phyloP scores from a whole-genome alignment of 164 flowering plant genomes.

The Berberis thunbergii region DNA sequence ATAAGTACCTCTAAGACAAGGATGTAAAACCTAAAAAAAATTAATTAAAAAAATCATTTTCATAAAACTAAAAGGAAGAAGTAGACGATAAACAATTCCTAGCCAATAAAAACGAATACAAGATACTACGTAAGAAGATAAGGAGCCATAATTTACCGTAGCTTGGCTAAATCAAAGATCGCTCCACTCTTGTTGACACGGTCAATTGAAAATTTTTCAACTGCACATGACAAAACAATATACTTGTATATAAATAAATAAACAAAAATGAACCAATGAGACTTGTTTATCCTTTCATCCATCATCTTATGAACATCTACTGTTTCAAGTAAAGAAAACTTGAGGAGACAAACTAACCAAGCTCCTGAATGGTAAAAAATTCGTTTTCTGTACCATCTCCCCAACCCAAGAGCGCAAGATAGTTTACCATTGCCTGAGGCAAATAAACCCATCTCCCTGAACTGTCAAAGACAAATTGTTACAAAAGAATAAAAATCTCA shows the following conservation, averaged over 20 bases:
- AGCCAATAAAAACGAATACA: neutral
- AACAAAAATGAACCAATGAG: neutral
- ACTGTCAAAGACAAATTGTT: conserved; percentile 32
- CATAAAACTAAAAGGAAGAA: neutral
- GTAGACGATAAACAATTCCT: neutral
- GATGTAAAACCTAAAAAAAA: no score
- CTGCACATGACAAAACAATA: conserved; percentile 35
- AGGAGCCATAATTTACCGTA: conserved; percentile 41
- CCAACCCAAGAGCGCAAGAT: conserved; percentile 97
- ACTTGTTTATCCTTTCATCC: neutral
- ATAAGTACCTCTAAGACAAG: no score
- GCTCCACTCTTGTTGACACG: conserved; percentile 98
- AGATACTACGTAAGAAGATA: neutral
- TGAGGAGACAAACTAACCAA: conserved; percentile 47
- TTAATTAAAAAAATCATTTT: no score
- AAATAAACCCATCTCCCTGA: conserved; percentile 92
- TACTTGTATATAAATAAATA: neutral
- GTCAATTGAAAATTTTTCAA: conserved; percentile 71
- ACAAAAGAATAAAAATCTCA: neutral
- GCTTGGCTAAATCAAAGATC: conserved; percentile 73
- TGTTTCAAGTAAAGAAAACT: neutral
- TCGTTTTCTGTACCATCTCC: conserved; percentile 96
- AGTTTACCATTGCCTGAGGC: conserved; percentile 93
- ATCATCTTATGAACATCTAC: neutral
- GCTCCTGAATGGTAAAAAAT: conserved; percentile 76